These are phyloP conservation scores for Cordyceps militaris DNA, from an alignment of 2,329 filamentous ascomycete genomes.

Conservation along the genomic window DNA sequence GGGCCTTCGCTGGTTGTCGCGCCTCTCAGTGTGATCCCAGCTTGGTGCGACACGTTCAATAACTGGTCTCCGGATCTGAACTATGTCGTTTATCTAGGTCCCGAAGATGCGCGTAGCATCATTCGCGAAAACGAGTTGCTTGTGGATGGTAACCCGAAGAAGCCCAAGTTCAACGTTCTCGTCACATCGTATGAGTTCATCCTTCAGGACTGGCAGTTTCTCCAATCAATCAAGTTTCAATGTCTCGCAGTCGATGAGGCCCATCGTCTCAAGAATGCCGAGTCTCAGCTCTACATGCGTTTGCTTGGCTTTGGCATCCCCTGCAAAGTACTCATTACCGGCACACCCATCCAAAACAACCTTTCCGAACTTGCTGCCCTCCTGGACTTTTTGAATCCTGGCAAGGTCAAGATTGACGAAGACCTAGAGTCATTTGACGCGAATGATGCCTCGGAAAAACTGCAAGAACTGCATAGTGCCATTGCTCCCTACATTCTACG, in stretches of 20 bases:
- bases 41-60: constrained; percentile 98
- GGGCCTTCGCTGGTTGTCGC: constrained; percentile 97
- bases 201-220: constrained; percentile 72
- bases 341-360: constrained; percentile 96
- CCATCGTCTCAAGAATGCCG: constrained; percentile 91
- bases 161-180: constrained; percentile 94
- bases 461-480: constrained; percentile 74
- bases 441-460: constrained; percentile 76
- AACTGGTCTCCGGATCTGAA: constrained; percentile 93
- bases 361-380: constrained; percentile 85
- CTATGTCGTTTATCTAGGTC: constrained; percentile 94
- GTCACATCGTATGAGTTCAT: constrained; percentile 98
- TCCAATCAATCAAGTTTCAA: constrained; percentile 94
- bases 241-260: constrained; percentile 95
- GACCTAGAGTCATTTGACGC: constrained; percentile 76
- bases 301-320: constrained; percentile 81
- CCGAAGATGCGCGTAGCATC: constrained; percentile 74
- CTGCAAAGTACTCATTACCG: constrained; percentile 87
- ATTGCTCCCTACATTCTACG: constrained; percentile 94
- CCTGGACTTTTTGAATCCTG: constrained; percentile 96
- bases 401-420: constrained; percentile 82
- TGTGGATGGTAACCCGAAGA: constrained; percentile 75
- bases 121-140: constrained; percentile 89
- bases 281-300: constrained; percentile 85
- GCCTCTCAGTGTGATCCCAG: constrained; percentile 91